Evolutionary conservation across 108 stramenopile species (phyloP).

Genomic region (Mediolabrus comicus): DNA sequence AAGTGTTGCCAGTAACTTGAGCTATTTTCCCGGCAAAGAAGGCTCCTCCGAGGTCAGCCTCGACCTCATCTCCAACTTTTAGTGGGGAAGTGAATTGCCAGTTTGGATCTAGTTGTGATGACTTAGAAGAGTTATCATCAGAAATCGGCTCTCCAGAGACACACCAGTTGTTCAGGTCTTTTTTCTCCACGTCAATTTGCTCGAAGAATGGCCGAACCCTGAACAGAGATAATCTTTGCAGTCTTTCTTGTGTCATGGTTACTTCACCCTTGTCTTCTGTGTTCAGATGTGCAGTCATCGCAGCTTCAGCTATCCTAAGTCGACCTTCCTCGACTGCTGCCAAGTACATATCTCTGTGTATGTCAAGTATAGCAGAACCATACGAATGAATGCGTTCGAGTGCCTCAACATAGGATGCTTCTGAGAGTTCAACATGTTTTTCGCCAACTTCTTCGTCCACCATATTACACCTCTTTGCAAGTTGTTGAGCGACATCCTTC

Average conservation of each 20-base stretch:
- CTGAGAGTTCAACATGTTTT: slow-evolving; percentile 19
- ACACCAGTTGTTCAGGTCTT: slow-evolving; percentile 54
- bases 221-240: slow-evolving; percentile 73
- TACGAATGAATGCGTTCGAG: slow-evolving; percentile 54
- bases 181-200: slow-evolving; percentile 59
- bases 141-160: slow-evolving; percentile 28
- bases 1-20: slow-evolving; percentile 45
- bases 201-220: slow-evolving; percentile 72
- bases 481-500: slow-evolving; percentile 38
- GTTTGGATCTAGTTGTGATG: slow-evolving; percentile 43
- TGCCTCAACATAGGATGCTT: slow-evolving; percentile 58
- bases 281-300: slow-evolving; percentile 71
- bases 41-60: slow-evolving; percentile 86
- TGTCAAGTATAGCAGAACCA: slow-evolving; percentile 64
- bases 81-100: slow-evolving; percentile 70
- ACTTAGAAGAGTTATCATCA: background rate
- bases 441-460: slow-evolving; percentile 51
- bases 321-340: slow-evolving; percentile 81
- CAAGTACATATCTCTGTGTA: slow-evolving; percentile 84
- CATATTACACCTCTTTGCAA: slow-evolving; percentile 36
- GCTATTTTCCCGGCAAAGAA: slow-evolving; percentile 75
- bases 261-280: slow-evolving; percentile 5
- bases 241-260: slow-evolving; percentile 65
- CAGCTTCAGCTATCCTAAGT: slow-evolving; percentile 61
- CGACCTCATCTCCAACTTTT: slow-evolving; percentile 72